Evolutionary conservation across 495 filamentous ascomycete species (phyloP).

Genomic region (Tuber borchii): DNA sequence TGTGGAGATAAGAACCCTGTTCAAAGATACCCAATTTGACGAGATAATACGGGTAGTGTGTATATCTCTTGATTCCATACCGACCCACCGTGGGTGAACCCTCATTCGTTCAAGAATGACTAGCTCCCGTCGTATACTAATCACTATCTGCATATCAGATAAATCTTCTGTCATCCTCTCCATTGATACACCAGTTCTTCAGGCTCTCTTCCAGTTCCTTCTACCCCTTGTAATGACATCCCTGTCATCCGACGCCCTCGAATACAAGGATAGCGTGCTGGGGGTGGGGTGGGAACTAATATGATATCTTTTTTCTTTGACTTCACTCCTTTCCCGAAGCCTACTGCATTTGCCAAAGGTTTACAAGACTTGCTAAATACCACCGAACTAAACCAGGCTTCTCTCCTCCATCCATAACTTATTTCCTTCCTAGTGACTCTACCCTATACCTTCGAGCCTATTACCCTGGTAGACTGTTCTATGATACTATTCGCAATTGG

Average conservation of each 20-base stretch:
- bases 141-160: not conserved
- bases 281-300: no score
- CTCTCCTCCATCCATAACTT: not conserved
- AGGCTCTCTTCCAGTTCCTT: not conserved
- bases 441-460: no score
- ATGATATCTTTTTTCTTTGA: no score
- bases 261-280: no score
- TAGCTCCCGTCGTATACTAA: not conserved
- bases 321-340: no score
- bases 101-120: not conserved
- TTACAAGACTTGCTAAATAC: no score
- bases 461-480: not conserved
- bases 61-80: not conserved
- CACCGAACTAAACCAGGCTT: no score
- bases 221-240: not conserved
- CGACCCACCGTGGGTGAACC: not conserved
- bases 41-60: no score
- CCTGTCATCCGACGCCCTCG: no score
- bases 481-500: not conserved
- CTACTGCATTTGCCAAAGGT: no score
- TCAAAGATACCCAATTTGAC: no score
- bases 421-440: not conserved
- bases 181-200: not conserved
- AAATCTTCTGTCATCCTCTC: not conserved
- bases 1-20: no score